Evolutionary conservation across 192 early-diverging fungal genomes (phyloP), one percentile per base, ranked within the genome.

Genomic region (Chytriomyces sp.): DNA sequence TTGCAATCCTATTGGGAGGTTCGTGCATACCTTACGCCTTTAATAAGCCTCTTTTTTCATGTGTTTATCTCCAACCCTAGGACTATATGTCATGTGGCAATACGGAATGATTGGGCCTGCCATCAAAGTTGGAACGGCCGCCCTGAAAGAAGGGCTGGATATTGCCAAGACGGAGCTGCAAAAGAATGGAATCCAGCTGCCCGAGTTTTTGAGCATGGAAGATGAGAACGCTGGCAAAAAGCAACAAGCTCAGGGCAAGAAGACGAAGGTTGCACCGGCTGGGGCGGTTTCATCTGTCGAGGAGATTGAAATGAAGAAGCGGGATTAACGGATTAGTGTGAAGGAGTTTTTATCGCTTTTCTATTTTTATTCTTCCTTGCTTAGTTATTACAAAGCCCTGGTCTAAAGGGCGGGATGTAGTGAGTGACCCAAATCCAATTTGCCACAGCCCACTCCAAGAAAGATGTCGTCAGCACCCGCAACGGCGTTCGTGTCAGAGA

Each of bases 51-150:
- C n/a, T n/a, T n/a, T 64, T 12, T 76, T 8, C 17, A 6, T 55
- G 40, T 49, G 1, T 31, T n/a, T n/a, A 41, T 40, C 1, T 28
- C 0, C 0, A 36, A 37, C 34, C 36, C 17, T 57, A 83, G 81
- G 41, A 25, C 40, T 66, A 6, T 85, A 85, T 59, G 64, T 70
- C 0, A 52, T 70, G 5, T 85, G 76, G 76, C 79, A 81, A 38
- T 76, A 73, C 7, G 78, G 78, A 3, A 77, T 82, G 75, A 59
- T 72, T 26, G 77, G 80, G 14, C 83, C 83, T 4, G 68, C 75
- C 22, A 57, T 72, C 49, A 64, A 77, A 22, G 70, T 78, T 53
- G 80, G 68, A 0, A 77, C 69, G 56, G 83, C 65, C 10, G 77
- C 74, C 17, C 19, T 75, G 10, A 39, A 57, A 39, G 82, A 79